Conservation (phyloP, 768 basidiomycete genomes). For the Tulasnella sp. region DNA sequence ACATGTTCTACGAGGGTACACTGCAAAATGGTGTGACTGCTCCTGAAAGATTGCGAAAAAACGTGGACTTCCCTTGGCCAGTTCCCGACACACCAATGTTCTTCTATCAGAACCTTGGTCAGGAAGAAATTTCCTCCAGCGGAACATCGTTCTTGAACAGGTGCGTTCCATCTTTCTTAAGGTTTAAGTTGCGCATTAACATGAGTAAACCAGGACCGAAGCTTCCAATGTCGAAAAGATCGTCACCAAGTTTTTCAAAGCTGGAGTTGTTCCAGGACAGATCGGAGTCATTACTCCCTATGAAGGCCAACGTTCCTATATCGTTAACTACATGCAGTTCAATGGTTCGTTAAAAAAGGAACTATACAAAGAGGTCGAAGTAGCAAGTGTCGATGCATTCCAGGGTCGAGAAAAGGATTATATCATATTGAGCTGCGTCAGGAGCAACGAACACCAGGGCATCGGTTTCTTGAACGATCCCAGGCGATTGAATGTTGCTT, state of each 20-base stretch:
- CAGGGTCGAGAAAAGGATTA: constrained; percentile 99
- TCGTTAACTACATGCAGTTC: constrained; percentile 99
- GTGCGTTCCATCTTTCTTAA: constrained; percentile 28
- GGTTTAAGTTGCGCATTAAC: neutral
- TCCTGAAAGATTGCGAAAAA: constrained; percentile 91
- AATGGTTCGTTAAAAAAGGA: constrained; percentile 99
- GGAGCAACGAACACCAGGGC: constrained; percentile 98
- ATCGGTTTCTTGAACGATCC: constrained; percentile 99
- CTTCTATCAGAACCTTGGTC: constrained; percentile 98
- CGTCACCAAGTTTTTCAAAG: constrained; percentile 99
- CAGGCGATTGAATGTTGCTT: constrained; percentile 86
- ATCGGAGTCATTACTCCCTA: constrained; percentile 99
- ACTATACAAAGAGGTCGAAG: constrained; percentile 97
- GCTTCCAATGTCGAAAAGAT: constrained; percentile 99
- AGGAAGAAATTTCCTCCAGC: constrained; percentile 96
- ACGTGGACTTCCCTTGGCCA: constrained; percentile 99
- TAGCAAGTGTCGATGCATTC: constrained; percentile 97
- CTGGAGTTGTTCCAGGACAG: constrained; percentile 86
- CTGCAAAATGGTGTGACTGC: constrained; percentile 98
- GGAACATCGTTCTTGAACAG: constrained; percentile 97
- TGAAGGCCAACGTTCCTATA: constrained; percentile 95
- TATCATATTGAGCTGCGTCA: constrained; percentile 92
- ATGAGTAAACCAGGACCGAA: constrained; percentile 78
- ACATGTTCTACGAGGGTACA: constrained; percentile 99
- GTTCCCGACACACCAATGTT: constrained; percentile 97